These are phyloP conservation scores for Russula sp. DNA, from an alignment of 768 basidiomycete genomes.

Conservation along the genomic window DNA sequence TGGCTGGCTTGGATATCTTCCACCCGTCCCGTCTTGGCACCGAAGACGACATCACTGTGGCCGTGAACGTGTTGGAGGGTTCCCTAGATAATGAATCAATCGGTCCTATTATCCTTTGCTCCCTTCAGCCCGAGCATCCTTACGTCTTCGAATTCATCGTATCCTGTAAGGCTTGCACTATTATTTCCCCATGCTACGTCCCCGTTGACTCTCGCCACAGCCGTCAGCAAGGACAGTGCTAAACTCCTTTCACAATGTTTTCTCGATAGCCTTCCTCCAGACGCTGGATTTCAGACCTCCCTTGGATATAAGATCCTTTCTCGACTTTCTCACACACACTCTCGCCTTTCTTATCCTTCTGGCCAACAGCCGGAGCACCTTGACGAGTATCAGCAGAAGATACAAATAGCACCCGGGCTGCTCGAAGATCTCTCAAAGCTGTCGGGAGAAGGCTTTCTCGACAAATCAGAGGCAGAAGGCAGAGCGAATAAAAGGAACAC, in stretches of 20 bases:
- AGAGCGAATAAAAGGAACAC: neutral
- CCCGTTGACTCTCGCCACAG: neutral
- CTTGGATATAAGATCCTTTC: neutral
- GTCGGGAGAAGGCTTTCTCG: neutral
- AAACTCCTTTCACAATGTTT: neutral
- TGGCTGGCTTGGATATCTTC: conserved; percentile 6
- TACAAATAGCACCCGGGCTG: neutral
- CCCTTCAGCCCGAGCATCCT: neutral
- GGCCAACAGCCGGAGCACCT: neutral
- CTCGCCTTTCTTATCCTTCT: conserved; percentile 3
- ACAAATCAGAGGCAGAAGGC: neutral
- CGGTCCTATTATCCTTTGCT: neutral
- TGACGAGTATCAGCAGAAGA: neutral
- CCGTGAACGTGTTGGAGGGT: conserved; percentile 5
- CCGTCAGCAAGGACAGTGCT: neutral
- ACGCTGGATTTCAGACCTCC: neutral
- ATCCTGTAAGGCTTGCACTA: neutral
- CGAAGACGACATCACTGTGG: neutral
- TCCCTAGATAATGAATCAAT: conserved; percentile 3
- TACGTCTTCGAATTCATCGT: conserved; percentile 12
- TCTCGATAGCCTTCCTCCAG: neutral
- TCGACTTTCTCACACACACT: neutral
- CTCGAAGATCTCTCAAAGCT: conserved; percentile 1
- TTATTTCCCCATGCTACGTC: neutral
- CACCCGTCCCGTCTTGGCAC: neutral